phyloP scores from a whole-genome alignment of 805 yeast species.

The Yueomyces sinensis region DNA sequence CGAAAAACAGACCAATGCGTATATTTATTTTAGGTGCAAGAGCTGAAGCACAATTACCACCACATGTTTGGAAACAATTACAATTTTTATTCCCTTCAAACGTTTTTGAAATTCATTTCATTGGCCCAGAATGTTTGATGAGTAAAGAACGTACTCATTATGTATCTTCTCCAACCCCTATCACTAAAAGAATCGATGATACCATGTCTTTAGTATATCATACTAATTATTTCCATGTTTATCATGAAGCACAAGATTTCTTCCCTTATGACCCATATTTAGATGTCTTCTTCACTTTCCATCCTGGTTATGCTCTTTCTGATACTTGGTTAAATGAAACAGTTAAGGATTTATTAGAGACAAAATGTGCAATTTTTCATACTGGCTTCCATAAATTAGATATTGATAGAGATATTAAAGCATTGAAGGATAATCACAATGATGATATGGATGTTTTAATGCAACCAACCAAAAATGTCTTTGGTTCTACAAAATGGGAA shows the following conservation, averaged over 20 bases:
- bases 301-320: constrained; percentile 80
- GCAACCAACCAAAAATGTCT: constrained; percentile 59
- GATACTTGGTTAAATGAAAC: constrained; percentile 86
- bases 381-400: constrained; percentile 83
- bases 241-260: constrained; percentile 85
- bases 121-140: constrained; percentile 84
- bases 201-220: constrained; percentile 66
- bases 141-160: constrained; percentile 59
- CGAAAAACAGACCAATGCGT: constrained; percentile 81
- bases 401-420: constrained; percentile 50
- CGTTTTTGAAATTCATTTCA: constrained; percentile 74
- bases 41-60: constrained; percentile 87
- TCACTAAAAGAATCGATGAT: constrained; percentile 60
- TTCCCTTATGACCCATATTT: constrained; percentile 97
- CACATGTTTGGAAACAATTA: constrained; percentile 90
- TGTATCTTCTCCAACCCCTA: constrained; percentile 45
- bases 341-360: constrained; percentile 74
- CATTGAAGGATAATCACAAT: constrained; percentile 52
- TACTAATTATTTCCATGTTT: constrained; percentile 82
- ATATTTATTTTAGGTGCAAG: constrained; percentile 84
- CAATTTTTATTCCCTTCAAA: constrained; percentile 74
- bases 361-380: constrained; percentile 83
- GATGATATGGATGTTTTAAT: constrained; percentile 74
- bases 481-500: constrained; percentile 88
- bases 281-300: constrained; percentile 87